phyloP scores from a whole-genome alignment of 1,139 yeast species.

The Diutina scorzettiae region DNA sequence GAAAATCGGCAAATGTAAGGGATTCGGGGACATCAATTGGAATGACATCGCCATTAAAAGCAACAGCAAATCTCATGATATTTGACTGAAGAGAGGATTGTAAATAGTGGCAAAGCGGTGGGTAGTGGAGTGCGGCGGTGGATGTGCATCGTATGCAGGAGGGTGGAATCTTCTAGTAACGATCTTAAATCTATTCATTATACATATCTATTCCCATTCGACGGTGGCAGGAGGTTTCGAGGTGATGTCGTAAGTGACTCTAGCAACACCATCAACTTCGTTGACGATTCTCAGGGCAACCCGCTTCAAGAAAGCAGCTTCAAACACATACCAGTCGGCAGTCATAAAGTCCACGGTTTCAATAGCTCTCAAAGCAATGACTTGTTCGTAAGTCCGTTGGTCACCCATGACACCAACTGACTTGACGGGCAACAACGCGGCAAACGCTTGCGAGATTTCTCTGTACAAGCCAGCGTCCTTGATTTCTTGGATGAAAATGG shows the following conservation, averaged over 20 bases:
- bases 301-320: slow-evolving; percentile 79
- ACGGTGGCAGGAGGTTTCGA: slow-evolving; percentile 99
- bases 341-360: slow-evolving; percentile 99
- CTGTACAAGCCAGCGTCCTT: slow-evolving; percentile 85
- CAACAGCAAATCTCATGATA: slow-evolving; percentile 15
- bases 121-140: background rate
- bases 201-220: slow-evolving; percentile 77
- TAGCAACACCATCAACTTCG: slow-evolving; percentile 97
- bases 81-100: background rate
- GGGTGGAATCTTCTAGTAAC: too few relatives aligned
- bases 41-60: slow-evolving; percentile 18
- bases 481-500: slow-evolving; percentile 91
- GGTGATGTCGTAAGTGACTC: slow-evolving; percentile 97
- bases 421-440: slow-evolving; percentile 91
- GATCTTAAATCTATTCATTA: background rate
- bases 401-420: slow-evolving; percentile 99
- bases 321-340: slow-evolving; percentile 97
- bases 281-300: slow-evolving; percentile 95
- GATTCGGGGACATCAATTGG: slow-evolving; percentile 52
- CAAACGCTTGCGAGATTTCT: slow-evolving; percentile 94
- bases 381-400: slow-evolving; percentile 98
- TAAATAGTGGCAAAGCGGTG: background rate
- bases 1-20: slow-evolving; percentile 54
- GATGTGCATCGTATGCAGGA: too few relatives aligned
- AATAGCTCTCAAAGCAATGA: slow-evolving; percentile 95